Base-by-base conservation (phyloP, 768 basidiomycete species). In the Psilocybe sp. region DNA sequence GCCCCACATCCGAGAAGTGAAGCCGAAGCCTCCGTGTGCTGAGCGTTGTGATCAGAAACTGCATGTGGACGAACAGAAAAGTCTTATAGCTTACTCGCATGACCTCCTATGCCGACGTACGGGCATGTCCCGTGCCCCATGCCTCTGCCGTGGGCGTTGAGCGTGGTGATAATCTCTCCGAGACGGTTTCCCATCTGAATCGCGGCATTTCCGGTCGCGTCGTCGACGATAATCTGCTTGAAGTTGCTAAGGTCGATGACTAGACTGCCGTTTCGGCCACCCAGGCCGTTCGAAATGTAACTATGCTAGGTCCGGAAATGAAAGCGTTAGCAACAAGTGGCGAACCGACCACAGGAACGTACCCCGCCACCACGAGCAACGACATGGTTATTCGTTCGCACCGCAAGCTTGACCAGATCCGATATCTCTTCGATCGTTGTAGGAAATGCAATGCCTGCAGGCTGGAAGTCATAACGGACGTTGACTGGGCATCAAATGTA, bases 111-210 rank as follows among this genome's bases (percentile, higher is more conserved):
- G 1, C 78, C 80, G 15, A 78, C 71, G 44, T 74, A 72, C 2
- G 77, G 69, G 52, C 80, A 82, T 1, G 73, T 74, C 0, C 82
- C 80, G 53, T 81, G 80, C 8, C 78, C 75, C 5, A 82, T 39
- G 0, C 74, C 81, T 33, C 75, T 65, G 37, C 73, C 71, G 10
- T 68, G 55, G 13, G 67, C 59, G 47, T 64, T 67, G 40, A 82
- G 58, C 1, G 67, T 59, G 13, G 65, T 54, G 6, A 77, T 74
- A 12, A 80, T 60, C 46, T 79, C 73, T 8, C 77, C 79, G 1
- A 82, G 61, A 15, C 74, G 60, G 50, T 71, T 74, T 3, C 78
- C 78, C 9, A 70, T 69, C 49, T 72, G 63, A 16, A 78, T 69
- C 12, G 69, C 57, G 1, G 74, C 75, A 2, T 67, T 70, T 6